phyloP scores from a whole-genome alignment of 192 early-diverging fungal species.

The Coemansia sp. region DNA sequence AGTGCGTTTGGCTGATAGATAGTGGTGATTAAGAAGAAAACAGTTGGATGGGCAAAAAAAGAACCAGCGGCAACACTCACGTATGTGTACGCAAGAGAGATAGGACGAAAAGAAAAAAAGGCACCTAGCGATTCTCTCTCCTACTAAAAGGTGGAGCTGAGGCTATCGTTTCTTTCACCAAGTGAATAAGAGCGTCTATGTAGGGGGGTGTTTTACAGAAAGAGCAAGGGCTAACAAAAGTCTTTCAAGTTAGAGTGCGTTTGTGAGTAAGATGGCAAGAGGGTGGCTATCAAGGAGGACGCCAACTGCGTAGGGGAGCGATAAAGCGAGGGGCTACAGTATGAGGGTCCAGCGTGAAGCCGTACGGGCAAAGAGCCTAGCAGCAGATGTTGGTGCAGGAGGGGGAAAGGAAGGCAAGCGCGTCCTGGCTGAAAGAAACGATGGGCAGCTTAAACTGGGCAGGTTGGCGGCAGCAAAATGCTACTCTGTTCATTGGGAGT shows the following conservation, averaged over 20 bases:
- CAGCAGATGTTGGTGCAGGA: slow-evolving; percentile 27
- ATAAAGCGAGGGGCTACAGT: slow-evolving; percentile 1
- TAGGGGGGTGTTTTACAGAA: neutral
- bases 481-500: slow-evolving; percentile 52
- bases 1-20: too few species aligned
- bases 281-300: neutral
- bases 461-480: slow-evolving; percentile 42
- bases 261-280: neutral
- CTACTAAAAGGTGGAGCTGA: neutral
- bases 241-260: too few species aligned
- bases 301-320: slow-evolving; percentile 2
- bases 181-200: too few species aligned
- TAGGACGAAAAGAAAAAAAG: neutral
- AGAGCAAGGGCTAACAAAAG: neutral
- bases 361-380: slow-evolving; percentile 4
- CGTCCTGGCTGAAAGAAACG: slow-evolving; percentile 52
- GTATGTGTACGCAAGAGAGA: neutral
- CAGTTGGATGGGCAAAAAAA: neutral
- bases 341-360: slow-evolving; percentile 2
- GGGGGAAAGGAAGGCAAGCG: slow-evolving; percentile 49
- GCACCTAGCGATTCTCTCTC: neutral
- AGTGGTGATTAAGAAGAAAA: neutral
- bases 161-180: neutral
- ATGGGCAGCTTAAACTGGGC: slow-evolving; percentile 42
- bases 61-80: neutral